phyloP scores from a whole-genome alignment of 306 rosid species.

The Castanea crenata region DNA sequence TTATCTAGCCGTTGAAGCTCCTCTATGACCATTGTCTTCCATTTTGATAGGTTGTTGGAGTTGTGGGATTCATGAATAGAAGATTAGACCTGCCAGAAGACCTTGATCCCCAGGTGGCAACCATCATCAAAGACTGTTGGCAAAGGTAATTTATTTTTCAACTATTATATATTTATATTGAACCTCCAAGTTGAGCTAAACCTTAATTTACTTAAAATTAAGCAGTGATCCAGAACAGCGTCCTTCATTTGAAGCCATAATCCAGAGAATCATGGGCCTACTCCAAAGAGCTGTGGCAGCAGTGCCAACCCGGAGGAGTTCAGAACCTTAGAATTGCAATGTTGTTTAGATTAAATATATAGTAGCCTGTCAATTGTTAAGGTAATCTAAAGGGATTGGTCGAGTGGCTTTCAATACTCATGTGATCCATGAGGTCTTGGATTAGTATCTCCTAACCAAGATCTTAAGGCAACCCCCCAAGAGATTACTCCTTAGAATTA shows the following conservation, averaged over 20 bases:
- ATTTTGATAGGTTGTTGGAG: conserved; percentile 67
- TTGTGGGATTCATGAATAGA: conserved; percentile 81
- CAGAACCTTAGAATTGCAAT: conserved; percentile 28
- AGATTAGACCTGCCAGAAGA: conserved; percentile 67
- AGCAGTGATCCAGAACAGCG: conserved; percentile 65
- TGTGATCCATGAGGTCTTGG: too few species aligned
- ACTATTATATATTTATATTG: not conserved
- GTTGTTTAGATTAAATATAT: conserved; percentile 7
- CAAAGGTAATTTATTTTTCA: conserved; percentile 36
- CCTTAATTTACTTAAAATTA: conserved; percentile 17
- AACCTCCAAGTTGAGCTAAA: conserved; percentile 25
- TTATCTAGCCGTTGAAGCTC: not conserved
- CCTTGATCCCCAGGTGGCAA: conserved; percentile 54
- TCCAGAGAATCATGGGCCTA: conserved; percentile 44
- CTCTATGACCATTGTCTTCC: conserved; percentile 17
- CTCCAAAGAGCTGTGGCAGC: conserved; percentile 37
- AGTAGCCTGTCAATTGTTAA: not conserved
- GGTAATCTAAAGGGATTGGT: not conserved
- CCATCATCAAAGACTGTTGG: conserved; percentile 72
- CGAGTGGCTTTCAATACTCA: too few species aligned
- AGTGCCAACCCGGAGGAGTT: conserved; percentile 26
- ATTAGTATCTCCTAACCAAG: too few species aligned
- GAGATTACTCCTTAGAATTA: too few species aligned
- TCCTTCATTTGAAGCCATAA: conserved; percentile 69
- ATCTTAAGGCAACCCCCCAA: too few species aligned